These are phyloP conservation scores for Phytophthora idaei DNA, from an alignment of 352 stramenopile species.

Conservation along the genomic window DNA sequence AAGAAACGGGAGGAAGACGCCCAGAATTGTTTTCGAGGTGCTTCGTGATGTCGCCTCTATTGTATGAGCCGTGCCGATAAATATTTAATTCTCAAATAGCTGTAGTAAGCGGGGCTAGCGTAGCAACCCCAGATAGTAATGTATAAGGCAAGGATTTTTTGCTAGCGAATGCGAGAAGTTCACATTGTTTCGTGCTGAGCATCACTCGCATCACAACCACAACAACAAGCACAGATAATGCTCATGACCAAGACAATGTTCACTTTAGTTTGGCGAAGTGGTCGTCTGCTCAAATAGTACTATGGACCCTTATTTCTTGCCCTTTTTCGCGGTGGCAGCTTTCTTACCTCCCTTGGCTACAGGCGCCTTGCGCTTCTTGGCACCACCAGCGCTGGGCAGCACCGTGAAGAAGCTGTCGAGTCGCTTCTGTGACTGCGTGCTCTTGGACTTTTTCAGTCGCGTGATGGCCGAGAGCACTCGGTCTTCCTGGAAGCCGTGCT, in stretches of 20 bases:
- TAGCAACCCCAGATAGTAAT: constrained; percentile 19
- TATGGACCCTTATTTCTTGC: constrained; percentile 61
- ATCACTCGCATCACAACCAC: too few species aligned
- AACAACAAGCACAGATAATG: too few species aligned
- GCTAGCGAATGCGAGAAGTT: background rate
- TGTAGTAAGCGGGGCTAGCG: constrained; percentile 22
- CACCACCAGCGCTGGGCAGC: constrained; percentile 47
- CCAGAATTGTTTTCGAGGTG: constrained; percentile 12
- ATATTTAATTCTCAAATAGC: constrained; percentile 40
- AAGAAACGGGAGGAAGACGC: constrained; percentile 10
- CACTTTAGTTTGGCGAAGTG: constrained; percentile 8
- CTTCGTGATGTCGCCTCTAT: constrained; percentile 10
- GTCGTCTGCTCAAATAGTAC: constrained; percentile 29
- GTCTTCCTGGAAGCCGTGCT: constrained; percentile 96
- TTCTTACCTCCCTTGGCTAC: constrained; percentile 43
- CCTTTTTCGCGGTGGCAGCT: constrained; percentile 48
- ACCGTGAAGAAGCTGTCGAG: constrained; percentile 98
- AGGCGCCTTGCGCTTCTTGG: constrained; percentile 70
- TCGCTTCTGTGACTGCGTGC: constrained; percentile 94
- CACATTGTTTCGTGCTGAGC: too few species aligned
- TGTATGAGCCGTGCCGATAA: constrained; percentile 37
- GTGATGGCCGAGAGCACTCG: constrained; percentile 94
- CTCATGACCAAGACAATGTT: background rate
- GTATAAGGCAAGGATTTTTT: constrained; percentile 32
- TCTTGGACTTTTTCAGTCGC: constrained; percentile 96